phyloP scores from a whole-genome alignment of 768 basidiomycete species.

The Boletellus emodensis region DNA sequence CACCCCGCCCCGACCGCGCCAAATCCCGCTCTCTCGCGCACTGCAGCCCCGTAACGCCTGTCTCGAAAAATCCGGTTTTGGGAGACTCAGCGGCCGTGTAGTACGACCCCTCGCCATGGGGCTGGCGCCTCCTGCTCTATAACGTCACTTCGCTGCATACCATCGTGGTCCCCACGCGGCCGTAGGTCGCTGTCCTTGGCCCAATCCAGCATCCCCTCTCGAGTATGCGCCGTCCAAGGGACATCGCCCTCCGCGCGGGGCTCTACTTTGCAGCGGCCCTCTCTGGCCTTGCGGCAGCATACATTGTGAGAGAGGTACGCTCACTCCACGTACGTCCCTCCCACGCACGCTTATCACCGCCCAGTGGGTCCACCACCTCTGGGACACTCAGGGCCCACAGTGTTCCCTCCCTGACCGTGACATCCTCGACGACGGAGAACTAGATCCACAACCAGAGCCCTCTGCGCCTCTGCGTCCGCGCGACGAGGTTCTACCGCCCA shows the following conservation, averaged over 20 bases:
- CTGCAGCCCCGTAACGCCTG: no score
- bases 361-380: slow-evolving; percentile 13
- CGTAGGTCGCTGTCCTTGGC: no score
- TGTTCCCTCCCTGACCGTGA: no score
- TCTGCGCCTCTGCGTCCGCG: no score
- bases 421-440: neutral
- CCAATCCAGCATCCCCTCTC: neutral
- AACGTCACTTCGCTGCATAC: neutral
- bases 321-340: accelerated
- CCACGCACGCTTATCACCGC: neutral
- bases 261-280: slow-evolving; percentile 10
- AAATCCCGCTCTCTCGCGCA: neutral
- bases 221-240: slow-evolving; percentile 10
- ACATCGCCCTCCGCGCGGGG: slow-evolving; percentile 7
- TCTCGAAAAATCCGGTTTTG: no score
- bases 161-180: slow-evolving; percentile 2
- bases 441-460: no score
- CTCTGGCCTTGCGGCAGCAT: slow-evolving; percentile 20
- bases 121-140: neutral
- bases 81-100: no score
- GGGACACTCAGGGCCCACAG: neutral
- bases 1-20: no score
- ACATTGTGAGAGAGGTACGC: slow-evolving; percentile 19
- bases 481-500: no score
- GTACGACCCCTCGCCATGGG: no score